Percentiles rank a stretch among this genome's conserved stretches.
These are phyloP conservation scores for Trifolium pratense DNA, from an alignment of 306 rosid species.

Conservation along the genomic window DNA sequence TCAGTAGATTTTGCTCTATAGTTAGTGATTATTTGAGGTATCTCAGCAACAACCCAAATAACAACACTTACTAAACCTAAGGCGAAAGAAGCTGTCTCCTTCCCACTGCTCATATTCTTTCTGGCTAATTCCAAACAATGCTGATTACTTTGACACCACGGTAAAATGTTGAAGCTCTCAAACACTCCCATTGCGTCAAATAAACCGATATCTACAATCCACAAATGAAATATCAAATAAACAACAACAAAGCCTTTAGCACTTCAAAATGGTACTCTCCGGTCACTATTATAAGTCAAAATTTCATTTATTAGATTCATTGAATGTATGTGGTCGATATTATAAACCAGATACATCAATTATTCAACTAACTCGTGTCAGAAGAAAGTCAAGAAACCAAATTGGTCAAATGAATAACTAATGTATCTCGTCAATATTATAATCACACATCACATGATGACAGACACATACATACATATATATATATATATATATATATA, in stretches of 20 bases:
- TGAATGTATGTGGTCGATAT: no score
- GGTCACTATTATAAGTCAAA: no score
- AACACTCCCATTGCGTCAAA: constrained; percentile 45
- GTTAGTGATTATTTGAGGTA: constrained; percentile 83
- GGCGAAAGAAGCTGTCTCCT: constrained; percentile 60
- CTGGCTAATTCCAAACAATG: constrained; percentile 58
- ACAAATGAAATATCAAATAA: constrained; percentile 25
- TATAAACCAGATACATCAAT: no score
- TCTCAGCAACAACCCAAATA: constrained; percentile 84
- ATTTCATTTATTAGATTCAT: no score
- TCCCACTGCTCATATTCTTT: constrained; percentile 45
- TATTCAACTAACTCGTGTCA: not conserved
- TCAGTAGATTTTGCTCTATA: constrained; percentile 65
- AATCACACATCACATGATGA: no score
- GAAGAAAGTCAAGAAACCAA: constrained; percentile 7
- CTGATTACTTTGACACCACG: constrained; percentile 16
- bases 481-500: no score
- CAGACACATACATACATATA: no score
- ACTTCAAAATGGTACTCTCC: not conserved
- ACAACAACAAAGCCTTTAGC: not conserved
- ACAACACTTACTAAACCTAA: constrained; percentile 69
- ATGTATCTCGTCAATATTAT: no score
- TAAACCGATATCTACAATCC: constrained; percentile 20
- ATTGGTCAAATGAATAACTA: not conserved
- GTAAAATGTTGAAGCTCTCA: constrained; percentile 38